Evolutionary conservation across 441 rosid genomes (phyloP), one percentile per base, ranked within the genome.

Genomic region (Adansonia gregorii): DNA sequence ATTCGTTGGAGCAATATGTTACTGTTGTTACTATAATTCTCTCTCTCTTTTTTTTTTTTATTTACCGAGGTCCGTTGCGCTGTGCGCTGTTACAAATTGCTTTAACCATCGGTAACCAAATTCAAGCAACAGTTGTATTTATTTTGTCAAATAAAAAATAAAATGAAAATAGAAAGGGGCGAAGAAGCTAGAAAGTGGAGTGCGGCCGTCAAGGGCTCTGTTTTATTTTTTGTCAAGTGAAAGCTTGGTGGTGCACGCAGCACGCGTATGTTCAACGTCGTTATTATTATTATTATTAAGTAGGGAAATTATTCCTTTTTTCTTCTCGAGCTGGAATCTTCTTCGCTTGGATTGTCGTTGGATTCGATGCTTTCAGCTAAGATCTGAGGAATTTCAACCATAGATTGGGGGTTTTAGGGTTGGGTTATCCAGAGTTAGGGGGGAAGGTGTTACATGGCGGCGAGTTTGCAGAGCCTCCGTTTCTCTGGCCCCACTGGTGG

Each of bases 391-490:
- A 60, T 41, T 46, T 46, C 31, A n/a, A 27, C 45, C 9, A 39
- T 9, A 24, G 17, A 60, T 60, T 60, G 46, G 55, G 77, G 69
- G 49, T 60, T 74, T 74, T 35, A 74, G 59, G 70, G 27, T 74
- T 61, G 55, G 48, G 9, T 14, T 49, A 24, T 70, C 58, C 2
- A 46, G 11, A 14, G 14, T 60, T 27, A 20, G 27, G 1, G 4
- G 10, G 52, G 19, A 2, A 2, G 55, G 56, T 48, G 19, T 7
- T 73, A 65, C 3, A 80, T 92, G 96, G 86, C 95, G 46, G 86
- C 93, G 69, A 77, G 90, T 65, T 83, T 93, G 52, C 98, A 90
- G 90, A 84, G 92, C 27, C 89, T 90, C 73, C 98, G 97, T 51
- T 94, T 86, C 82, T 71, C 91, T 24, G 86, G 80, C 63, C 82